phyloP scores from a whole-genome alignment of 1,139 yeast genomes.

The Debaryomyces fabryi region DNA sequence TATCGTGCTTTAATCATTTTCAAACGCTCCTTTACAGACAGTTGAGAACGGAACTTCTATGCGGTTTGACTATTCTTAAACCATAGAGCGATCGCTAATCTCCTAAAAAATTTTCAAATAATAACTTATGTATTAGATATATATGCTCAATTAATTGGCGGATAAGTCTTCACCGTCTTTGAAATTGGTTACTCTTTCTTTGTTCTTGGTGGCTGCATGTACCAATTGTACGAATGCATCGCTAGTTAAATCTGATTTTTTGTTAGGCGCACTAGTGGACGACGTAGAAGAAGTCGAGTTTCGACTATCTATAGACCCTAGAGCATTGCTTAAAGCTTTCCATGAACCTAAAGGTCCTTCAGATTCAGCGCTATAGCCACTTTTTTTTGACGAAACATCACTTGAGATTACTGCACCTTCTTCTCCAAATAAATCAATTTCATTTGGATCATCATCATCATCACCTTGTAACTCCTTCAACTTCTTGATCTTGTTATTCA shows the following conservation, averaged over 20 bases:
- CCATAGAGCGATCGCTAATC: no score
- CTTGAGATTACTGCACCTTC: constrained; percentile 19
- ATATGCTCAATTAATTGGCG: background rate
- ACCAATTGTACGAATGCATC: constrained; percentile 75
- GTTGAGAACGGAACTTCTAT: no score
- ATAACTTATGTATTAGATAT: background rate
- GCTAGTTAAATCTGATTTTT: constrained; percentile 26
- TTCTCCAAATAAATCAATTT: constrained; percentile 46
- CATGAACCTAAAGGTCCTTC: constrained; percentile 23
- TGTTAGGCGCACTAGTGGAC: constrained; percentile 16
- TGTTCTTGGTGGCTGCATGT: constrained; percentile 67
- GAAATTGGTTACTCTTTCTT: constrained; percentile 55
- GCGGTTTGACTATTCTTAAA: no score
- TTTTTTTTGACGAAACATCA: background rate
- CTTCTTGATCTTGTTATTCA: constrained; percentile 71
- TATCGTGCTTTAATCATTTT: no score
- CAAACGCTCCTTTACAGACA: no score
- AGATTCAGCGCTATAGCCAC: constrained; percentile 13
- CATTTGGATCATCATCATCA: constrained; percentile 57
- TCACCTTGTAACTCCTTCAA: constrained; percentile 57
- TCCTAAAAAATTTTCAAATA: no score
- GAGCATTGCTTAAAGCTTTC: constrained; percentile 28
- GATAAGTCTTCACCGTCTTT: constrained; percentile 24
- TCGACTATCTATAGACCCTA: constrained; percentile 17
- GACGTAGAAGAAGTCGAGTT: constrained; percentile 25